Evolutionary conservation across 495 filamentous ascomycete genomes (phyloP), one percentile per base, ranked within the genome.

Genomic region (Aspergillus olivimuriae): DNA sequence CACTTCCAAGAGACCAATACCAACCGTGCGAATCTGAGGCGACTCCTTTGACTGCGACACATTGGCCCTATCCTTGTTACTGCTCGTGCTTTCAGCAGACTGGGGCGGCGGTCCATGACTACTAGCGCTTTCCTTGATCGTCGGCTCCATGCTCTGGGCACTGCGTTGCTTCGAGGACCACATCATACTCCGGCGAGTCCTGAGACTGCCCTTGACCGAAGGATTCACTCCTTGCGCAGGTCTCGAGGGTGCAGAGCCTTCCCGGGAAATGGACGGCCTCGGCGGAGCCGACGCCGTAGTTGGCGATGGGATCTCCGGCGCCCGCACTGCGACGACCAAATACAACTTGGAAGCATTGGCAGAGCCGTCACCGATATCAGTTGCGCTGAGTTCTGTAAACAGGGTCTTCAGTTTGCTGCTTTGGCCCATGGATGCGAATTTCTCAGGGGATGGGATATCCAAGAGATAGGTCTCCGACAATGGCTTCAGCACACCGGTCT

Each of bases 401-500:
- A 99, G 64, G 1, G 88, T 94, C 55, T 84, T 89, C 61, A 89
- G 73, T 56, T 79, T 83, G 42, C 74, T 71, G 47, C 74, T 74
- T 50, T 77, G 75, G 3, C 72, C 74, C 46, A 74, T 63, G 44
- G 54, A 63, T 19, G 77, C 68, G 51, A 84, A 77, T 21, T 76
- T 78, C 37, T 88, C 87, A 5, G 77, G 77, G 6, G 83, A 70
- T 7, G 83, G 77, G n/a, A 94, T 73, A 38, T 94, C 86, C 30
- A 95, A 72, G 12, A 81, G 73, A 63, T 84, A 95, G 21, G 75
- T 81, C 63, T 98, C 92, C 2, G 89, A 90, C 2, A 98, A 57
- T 1, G 84, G 78, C 4, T 75, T 78, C 7, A 85, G 63, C 12
- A 63, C 49, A 17, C 78, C 76, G 9, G 78, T 78, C 30, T 78